Conservation (phyloP, 495 filamentous ascomycete species). For the Zalerion maritima region DNA sequence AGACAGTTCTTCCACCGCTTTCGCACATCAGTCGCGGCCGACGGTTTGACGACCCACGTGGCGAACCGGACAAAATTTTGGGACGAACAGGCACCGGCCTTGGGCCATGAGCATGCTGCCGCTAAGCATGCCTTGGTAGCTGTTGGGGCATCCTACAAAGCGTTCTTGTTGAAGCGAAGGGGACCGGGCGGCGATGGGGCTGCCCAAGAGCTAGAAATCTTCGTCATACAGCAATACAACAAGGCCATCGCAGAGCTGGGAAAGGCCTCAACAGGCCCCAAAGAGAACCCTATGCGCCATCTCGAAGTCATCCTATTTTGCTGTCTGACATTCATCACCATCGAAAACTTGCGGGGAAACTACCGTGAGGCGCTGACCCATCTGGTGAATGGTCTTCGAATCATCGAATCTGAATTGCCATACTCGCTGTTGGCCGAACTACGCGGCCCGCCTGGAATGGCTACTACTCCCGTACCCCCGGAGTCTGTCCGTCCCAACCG, state of each 20-base stretch:
- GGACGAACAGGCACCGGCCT: slow-evolving; percentile 17
- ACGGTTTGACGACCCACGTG: slow-evolving; percentile 6
- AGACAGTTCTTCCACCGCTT: slow-evolving; percentile 20
- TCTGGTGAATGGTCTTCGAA: slow-evolving; percentile 24
- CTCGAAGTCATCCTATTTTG: slow-evolving; percentile 21
- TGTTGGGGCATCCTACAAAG: slow-evolving; percentile 20
- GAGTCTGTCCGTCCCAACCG: too few relatives aligned
- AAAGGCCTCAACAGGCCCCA: slow-evolving; percentile 8
- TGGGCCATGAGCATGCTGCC: slow-evolving; percentile 20
- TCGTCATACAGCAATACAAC: slow-evolving; percentile 28
- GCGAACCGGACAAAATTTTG: slow-evolving; percentile 18
- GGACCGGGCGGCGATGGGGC: too few relatives aligned
- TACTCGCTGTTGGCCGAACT: too few relatives aligned
- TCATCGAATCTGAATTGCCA: too few relatives aligned
- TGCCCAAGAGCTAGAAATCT: slow-evolving; percentile 20
- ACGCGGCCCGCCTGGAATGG: too few relatives aligned
- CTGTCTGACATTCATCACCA: slow-evolving; percentile 24
- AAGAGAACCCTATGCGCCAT: too few relatives aligned
- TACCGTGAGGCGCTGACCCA: slow-evolving; percentile 18
- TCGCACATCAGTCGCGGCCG: slow-evolving; percentile 7
- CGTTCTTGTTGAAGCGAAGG: too few relatives aligned
- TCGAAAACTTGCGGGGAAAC: slow-evolving; percentile 22
- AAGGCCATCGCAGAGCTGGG: slow-evolving; percentile 19
- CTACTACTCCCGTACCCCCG: too few relatives aligned
- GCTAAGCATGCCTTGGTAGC: slow-evolving; percentile 25